phyloP scores from a whole-genome alignment of 2,329 filamentous ascomycete species.

The Ascochyta fabae region DNA sequence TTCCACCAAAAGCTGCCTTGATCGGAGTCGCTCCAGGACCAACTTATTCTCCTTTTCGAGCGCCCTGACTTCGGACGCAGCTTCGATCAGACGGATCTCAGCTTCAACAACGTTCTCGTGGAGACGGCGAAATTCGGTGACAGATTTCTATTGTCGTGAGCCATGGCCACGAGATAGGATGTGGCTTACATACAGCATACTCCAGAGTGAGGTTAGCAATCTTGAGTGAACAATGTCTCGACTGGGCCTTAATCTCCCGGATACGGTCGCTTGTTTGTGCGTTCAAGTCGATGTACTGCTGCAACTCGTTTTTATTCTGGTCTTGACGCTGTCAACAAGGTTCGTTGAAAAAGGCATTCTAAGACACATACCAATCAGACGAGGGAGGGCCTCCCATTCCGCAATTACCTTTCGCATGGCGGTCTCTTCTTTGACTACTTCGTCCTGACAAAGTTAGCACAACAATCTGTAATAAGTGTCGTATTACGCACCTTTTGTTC shows the following conservation, averaged over 20 bases:
- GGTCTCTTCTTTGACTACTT: conserved; percentile 67
- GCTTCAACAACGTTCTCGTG: conserved; percentile 72
- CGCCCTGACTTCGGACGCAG: conserved; percentile 75
- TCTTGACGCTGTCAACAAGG: conserved; percentile 42
- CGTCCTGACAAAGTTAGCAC: conserved; percentile 21
- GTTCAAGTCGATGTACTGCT: conserved; percentile 34
- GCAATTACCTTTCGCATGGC: conserved; percentile 70
- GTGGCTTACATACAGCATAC: conserved; percentile 57
- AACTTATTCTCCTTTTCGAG: conserved; percentile 68
- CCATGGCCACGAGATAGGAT: not conserved
- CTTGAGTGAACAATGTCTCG: conserved; percentile 49
- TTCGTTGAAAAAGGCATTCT: not conserved
- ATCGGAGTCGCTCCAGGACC: conserved; percentile 45
- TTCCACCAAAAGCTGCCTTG: conserved; percentile 22
- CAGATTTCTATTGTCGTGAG: conserved; percentile 56
- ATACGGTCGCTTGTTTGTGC: conserved; percentile 56
- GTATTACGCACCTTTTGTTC: conserved; percentile 14
- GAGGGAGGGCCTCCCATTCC: conserved; percentile 70
- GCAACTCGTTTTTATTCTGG: conserved; percentile 55
- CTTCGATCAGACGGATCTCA: conserved; percentile 77
- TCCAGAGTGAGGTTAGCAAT: conserved; percentile 54
- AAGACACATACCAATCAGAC: conserved; percentile 68
- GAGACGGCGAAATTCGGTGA: conserved; percentile 67
- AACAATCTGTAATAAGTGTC: not conserved
- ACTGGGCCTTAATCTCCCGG: conserved; percentile 54